Percentiles rank a stretch among this genome's conserved stretches.
Conservation (phyloP, 2,329 filamentous ascomycete species). For the Plectosphaerella cucumerina region DNA sequence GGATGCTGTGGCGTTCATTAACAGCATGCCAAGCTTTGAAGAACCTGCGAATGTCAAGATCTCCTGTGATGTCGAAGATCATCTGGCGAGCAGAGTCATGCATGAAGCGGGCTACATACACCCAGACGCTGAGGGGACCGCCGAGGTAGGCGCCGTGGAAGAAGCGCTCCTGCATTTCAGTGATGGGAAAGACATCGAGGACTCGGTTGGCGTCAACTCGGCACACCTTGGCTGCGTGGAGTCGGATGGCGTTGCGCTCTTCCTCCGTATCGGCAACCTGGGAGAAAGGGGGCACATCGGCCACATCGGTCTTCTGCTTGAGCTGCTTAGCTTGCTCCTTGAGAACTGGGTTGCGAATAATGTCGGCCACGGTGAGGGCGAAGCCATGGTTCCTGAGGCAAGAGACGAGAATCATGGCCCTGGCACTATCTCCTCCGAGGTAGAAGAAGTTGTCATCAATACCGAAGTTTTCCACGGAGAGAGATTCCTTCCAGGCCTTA, state of each 20-base stretch:
- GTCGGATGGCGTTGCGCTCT: background rate
- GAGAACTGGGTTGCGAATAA: conserved; percentile 10
- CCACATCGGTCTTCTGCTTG: background rate
- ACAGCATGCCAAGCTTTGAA: background rate
- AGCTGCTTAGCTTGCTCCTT: background rate
- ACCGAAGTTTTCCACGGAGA: conserved; percentile 39
- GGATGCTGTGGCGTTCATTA: background rate
- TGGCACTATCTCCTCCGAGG: conserved; percentile 46
- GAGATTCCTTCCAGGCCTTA: conserved; percentile 28
- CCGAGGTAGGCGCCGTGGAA: background rate
- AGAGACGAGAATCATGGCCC: conserved; percentile 2
- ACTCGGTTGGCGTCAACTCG: background rate
- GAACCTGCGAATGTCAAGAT: background rate
- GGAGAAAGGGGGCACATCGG: background rate
- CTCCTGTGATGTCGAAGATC: background rate
- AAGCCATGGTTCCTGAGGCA: background rate
- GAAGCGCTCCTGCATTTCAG: conserved; percentile 3
- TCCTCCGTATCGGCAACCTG: background rate
- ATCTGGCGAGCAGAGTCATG: background rate
- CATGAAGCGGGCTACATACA: background rate
- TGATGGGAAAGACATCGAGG: background rate
- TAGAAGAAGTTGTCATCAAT: conserved; percentile 56
- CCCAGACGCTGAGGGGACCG: background rate
- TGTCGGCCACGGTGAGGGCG: conserved; percentile 8
- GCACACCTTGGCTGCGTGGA: background rate